Conservation (phyloP, 345 rosid species). For the Hibiscus mutabilis region DNA sequence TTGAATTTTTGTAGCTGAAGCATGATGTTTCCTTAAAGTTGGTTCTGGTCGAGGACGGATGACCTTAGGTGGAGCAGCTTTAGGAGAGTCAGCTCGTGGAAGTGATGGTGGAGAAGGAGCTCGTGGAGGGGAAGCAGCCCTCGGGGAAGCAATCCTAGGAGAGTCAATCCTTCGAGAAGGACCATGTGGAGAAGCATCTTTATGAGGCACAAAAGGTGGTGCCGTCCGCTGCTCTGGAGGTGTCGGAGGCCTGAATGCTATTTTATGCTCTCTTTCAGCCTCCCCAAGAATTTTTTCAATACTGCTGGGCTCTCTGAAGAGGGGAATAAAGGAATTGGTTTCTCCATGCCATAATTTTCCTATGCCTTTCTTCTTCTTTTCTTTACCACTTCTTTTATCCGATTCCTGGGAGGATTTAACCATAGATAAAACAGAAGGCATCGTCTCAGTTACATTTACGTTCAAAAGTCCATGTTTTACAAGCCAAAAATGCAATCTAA, state of each 20-base stretch:
- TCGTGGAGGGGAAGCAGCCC: slow-evolving; percentile 35
- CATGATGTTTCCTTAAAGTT: neutral
- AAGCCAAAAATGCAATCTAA: neutral
- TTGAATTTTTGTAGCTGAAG: neutral
- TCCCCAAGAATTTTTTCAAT: neutral
- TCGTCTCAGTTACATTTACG: neutral
- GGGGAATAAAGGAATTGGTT: neutral
- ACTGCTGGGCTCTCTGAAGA: neutral
- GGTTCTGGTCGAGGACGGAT: neutral
- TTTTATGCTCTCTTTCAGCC: neutral
- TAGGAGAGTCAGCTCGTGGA: neutral
- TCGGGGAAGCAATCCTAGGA: slow-evolving; percentile 41
- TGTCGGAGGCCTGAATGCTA: neutral
- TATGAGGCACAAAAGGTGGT: neutral
- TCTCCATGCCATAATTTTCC: neutral
- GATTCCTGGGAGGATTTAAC: neutral
- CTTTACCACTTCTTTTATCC: neutral
- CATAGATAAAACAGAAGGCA: neutral
- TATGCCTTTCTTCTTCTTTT: neutral
- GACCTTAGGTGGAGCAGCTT: neutral
- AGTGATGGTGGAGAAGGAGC: slow-evolving; percentile 29
- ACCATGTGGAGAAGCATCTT: slow-evolving; percentile 30
- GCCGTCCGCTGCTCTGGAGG: neutral
- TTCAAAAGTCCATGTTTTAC: neutral
- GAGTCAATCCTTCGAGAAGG: slow-evolving; percentile 44